Conservation (phyloP, 2,329 filamentous ascomycete genomes). For the Claviceps sp. region DNA sequence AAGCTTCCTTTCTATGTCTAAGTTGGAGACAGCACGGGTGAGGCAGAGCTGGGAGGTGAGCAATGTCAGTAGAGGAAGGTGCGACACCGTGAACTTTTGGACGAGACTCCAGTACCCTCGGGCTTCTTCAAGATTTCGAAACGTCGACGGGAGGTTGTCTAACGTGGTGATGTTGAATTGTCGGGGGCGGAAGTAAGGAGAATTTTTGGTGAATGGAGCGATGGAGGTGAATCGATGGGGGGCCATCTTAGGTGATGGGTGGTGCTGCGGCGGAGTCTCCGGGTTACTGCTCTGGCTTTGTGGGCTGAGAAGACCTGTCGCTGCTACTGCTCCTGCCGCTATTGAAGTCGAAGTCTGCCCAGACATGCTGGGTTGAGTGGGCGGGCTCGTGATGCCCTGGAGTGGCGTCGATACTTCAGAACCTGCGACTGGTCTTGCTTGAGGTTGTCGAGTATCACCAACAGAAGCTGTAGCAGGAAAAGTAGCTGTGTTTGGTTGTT, state of each 20-base stretch:
- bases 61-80: conserved; percentile 21
- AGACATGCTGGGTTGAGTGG: conserved; percentile 16
- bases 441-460: neutral
- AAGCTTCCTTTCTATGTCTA: conserved; percentile 18
- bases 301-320: conserved; percentile 18
- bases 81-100: conserved; percentile 23
- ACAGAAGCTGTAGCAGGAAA: neutral
- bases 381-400: conserved; percentile 10
- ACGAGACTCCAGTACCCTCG: conserved; percentile 25
- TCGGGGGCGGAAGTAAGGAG: conserved; percentile 23
- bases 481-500: neutral
- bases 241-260: conserved; percentile 8
- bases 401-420: neutral
- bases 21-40: conserved; percentile 13
- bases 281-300: conserved; percentile 20
- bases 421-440: neutral
- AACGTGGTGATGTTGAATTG: conserved; percentile 17
- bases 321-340: neutral
- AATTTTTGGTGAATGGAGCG: conserved; percentile 23
- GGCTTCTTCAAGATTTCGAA: conserved; percentile 21
- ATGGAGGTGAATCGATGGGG: conserved; percentile 18
- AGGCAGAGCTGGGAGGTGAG: conserved; percentile 19
- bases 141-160: conserved; percentile 19
- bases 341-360: conserved; percentile 6
- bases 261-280: conserved; percentile 8